These are phyloP conservation scores for Cymbopogon flexuosus DNA, from an alignment of 202 grass and related monocot species.

Conservation along the genomic window DNA sequence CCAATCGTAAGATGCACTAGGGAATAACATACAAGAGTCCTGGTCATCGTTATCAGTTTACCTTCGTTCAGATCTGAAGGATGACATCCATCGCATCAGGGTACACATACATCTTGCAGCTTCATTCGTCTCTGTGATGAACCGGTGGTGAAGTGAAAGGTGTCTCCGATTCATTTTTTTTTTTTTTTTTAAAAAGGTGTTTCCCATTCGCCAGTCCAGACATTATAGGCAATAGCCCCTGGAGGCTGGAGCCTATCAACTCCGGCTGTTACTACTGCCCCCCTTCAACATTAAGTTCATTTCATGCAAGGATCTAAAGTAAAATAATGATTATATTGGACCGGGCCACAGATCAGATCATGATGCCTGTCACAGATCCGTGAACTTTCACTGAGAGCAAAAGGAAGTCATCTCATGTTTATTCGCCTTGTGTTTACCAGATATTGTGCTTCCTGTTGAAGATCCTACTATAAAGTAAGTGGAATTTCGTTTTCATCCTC, in stretches of 20 bases:
- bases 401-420: not conserved
- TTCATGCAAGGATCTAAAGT: constrained; percentile 12
- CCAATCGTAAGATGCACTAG: not conserved
- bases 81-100: not conserved
- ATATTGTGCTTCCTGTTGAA: not conserved
- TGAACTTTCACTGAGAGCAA: constrained; percentile 15
- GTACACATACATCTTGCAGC: not conserved
- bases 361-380: not conserved
- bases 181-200: not conserved
- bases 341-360: constrained; percentile 14
- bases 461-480: not conserved
- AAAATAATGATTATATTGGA: constrained; percentile 3
- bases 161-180: not conserved
- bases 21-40: not conserved
- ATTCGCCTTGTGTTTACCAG: constrained; percentile 3
- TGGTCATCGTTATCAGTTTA: not conserved
- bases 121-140: not conserved
- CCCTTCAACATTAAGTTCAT: constrained; percentile 3
- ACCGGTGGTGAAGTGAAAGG: constrained; percentile 3
- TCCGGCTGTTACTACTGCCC: not conserved
- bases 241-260: constrained; percentile 1
- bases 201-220: not conserved
- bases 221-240: not conserved
- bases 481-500: constrained; percentile 7
- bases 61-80: not conserved